Evolutionary conservation across 2,329 filamentous ascomycete genomes (phyloP), one percentile per base, ranked within the genome.

Genomic region (Diaporthe citri): DNA sequence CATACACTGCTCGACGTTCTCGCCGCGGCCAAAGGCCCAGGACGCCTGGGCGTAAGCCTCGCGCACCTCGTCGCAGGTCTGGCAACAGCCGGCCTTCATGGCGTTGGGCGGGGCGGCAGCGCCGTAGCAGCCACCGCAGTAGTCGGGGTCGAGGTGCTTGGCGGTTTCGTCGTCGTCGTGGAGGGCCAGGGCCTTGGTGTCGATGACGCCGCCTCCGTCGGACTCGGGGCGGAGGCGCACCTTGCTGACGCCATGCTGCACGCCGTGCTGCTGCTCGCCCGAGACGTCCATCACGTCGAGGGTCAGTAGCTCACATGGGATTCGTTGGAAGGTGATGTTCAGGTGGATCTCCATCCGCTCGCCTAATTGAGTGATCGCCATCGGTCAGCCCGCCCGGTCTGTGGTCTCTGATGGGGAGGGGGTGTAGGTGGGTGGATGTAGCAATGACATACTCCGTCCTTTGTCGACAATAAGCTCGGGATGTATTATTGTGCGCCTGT

Each of bases 231-330:
- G 88, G 76, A 99, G 89, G 76, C 97, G 93, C 77, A 98, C 94
- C 87, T 98, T 98, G 85, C 92, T 94, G 77, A 99, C 91, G 60
- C 97, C 97, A 82, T 98, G 95, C 83, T 95, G 93, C 75, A 99
- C 94, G 71, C 96, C 97, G 79, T 96, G 94, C 84, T 99, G 97
- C 82, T 98, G 94, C 85, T 99, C 97, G 77, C 97, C 97, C 31
- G 95, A 98, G 36, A 98, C 96, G 85, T 99, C 97, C 97, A 99
- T 99, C 74, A 99, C 96, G 83, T 99, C 97, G 80, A 99, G 92
- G 17, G 97, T 98, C 78, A 98, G 88, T 70, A 99, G 91, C 85
- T 98, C 96, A 86, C 97, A 99, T 13, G 97, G 97, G 79, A 99
- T 90, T 77, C 93, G 92, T 13, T 97, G 97, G 83, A 99, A 99